These are phyloP conservation scores for Zasmidium citrigriseum DNA, from an alignment of 2,329 filamentous ascomycete genomes.

Conservation along the genomic window DNA sequence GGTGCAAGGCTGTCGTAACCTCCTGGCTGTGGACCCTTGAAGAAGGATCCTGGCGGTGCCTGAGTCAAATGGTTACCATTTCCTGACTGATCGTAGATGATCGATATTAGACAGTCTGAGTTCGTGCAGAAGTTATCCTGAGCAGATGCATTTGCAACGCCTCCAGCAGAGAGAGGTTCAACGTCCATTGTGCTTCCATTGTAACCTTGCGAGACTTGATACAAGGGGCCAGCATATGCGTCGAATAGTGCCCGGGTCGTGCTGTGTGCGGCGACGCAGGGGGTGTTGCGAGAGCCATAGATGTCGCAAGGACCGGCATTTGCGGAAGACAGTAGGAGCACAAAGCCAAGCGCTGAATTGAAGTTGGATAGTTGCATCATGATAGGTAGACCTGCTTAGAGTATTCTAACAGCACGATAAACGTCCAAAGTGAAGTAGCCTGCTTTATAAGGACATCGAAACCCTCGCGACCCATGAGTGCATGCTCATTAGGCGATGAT, in stretches of 20 bases:
- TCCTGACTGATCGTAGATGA: background rate
- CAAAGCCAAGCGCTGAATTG: too few relatives aligned
- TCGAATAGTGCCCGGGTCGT: constrained; percentile 63
- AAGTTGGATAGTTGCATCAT: too few relatives aligned
- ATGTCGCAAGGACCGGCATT: constrained; percentile 64
- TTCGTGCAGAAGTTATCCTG: constrained; percentile 59
- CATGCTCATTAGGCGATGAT: too few relatives aligned
- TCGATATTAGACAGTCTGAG: constrained; percentile 58
- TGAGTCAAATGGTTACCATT: background rate
- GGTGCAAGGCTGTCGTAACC: background rate
- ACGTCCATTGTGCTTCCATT: background rate
- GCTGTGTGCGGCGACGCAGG: constrained; percentile 64
- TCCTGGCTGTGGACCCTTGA: constrained; percentile 59
- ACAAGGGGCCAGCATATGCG: constrained; percentile 35
- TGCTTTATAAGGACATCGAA: too few relatives aligned
- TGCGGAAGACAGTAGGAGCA: too few relatives aligned
- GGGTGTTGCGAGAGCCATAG: constrained; percentile 58
- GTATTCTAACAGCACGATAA: too few relatives aligned
- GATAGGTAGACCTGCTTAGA: too few relatives aligned
- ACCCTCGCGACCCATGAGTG: too few relatives aligned
- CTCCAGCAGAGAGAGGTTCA: background rate
- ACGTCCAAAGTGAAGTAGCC: too few relatives aligned
- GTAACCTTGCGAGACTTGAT: background rate
- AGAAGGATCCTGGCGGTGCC: constrained; percentile 48
- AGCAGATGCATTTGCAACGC: background rate